These are phyloP conservation scores for Aschersonia sp. DNA, from an alignment of 2,329 filamentous ascomycete species.

Conservation along the genomic window DNA sequence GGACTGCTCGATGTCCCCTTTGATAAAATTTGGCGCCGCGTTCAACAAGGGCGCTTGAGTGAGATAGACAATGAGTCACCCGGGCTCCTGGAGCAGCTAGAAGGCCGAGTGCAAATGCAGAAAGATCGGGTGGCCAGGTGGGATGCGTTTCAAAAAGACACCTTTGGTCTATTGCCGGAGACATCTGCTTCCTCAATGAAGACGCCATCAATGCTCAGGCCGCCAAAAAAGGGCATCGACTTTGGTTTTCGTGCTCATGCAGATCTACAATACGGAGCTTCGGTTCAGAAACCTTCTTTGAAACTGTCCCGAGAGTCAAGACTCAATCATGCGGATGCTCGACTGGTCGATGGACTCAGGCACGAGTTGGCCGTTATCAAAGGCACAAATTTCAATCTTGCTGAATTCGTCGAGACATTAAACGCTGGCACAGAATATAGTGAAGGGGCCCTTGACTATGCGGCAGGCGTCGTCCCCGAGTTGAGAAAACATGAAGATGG, in stretches of 20 bases:
- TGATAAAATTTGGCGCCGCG: slow-evolving; percentile 54
- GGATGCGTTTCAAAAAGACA: slow-evolving; percentile 47
- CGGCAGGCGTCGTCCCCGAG: slow-evolving; percentile 23
- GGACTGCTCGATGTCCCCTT: slow-evolving; percentile 54
- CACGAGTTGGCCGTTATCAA: slow-evolving; percentile 21
- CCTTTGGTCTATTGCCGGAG: slow-evolving; percentile 21
- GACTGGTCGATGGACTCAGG: slow-evolving; percentile 26
- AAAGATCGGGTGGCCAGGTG: slow-evolving; percentile 56
- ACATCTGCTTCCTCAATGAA: slow-evolving; percentile 10
- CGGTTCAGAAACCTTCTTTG: slow-evolving; percentile 12
- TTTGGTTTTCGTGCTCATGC: slow-evolving; percentile 41
- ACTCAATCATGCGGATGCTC: slow-evolving; percentile 27
- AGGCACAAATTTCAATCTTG: slow-evolving; percentile 5
- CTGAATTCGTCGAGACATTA: slow-evolving; percentile 5
- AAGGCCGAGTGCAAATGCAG: slow-evolving; percentile 52
- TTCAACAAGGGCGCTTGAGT: slow-evolving; percentile 42
- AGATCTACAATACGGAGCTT: slow-evolving; percentile 25
- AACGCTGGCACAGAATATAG: not conserved
- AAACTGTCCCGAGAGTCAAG: slow-evolving; percentile 7
- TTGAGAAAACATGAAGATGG: slow-evolving; percentile 40
- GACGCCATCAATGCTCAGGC: slow-evolving; percentile 8
- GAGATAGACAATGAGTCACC: slow-evolving; percentile 37
- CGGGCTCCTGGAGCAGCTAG: slow-evolving; percentile 56
- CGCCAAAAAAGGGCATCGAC: slow-evolving; percentile 27
- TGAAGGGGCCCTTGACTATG: not conserved